A percentile compares a stretch with the other conserved stretches of the same genome.
phyloP scores from a whole-genome alignment of 2,329 filamentous ascomycete species.

The Hirsutella rhossiliensis region DNA sequence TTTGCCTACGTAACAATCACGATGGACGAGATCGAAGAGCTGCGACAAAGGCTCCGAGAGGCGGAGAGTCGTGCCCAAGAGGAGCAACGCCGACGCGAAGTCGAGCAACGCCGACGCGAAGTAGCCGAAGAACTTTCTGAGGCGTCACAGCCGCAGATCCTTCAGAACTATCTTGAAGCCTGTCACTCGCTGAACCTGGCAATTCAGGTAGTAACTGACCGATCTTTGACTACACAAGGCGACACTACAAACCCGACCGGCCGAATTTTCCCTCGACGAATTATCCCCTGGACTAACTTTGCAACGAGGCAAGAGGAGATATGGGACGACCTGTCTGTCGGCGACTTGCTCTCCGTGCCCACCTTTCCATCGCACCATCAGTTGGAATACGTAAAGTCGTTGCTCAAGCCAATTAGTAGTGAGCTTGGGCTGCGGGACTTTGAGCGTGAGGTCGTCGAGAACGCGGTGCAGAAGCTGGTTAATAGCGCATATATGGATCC shows the following conservation, averaged over 20 bases:
- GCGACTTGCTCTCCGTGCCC: neutral
- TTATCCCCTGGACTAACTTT: slow-evolving; percentile 23
- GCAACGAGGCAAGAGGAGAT: slow-evolving; percentile 6
- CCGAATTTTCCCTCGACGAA: slow-evolving; percentile 20
- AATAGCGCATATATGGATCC: slow-evolving; percentile 13
- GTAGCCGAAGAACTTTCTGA: no score
- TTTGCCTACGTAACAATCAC: no score
- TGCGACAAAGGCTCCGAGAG: no score
- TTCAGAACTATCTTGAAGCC: neutral
- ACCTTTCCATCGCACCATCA: slow-evolving; percentile 9
- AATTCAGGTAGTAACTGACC: slow-evolving; percentile 18
- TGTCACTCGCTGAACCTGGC: neutral
- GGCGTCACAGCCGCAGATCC: no score
- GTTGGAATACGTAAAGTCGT: neutral
- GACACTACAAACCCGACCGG: slow-evolving; percentile 18
- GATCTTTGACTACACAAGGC: slow-evolving; percentile 19
- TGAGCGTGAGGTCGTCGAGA: slow-evolving; percentile 21
- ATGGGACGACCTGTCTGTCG: neutral
- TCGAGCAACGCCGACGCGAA: no score
- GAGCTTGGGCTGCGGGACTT: slow-evolving; percentile 10
- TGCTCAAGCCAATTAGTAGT: neutral
- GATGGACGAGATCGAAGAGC: no score
- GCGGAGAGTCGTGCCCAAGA: no score
- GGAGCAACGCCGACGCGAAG: no score
- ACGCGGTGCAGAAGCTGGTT: slow-evolving; percentile 16